phyloP scores from a whole-genome alignment of 1,284 basidiomycete species.

The Pseudozyma sp. region DNA sequence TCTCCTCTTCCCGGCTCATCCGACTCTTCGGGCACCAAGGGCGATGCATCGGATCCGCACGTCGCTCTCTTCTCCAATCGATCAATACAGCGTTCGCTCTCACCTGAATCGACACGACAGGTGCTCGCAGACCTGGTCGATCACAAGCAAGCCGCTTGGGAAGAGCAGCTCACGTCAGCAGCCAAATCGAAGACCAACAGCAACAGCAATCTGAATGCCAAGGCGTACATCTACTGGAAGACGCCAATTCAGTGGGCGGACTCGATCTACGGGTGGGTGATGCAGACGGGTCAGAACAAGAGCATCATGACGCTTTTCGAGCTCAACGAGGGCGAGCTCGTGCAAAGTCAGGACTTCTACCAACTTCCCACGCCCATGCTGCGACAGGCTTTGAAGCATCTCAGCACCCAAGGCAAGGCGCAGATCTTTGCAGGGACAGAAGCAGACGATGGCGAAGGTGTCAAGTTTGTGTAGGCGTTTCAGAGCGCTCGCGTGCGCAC shows the following conservation, averaged over 20 bases:
- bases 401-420: slow-evolving; percentile 72
- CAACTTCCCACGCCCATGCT: slow-evolving; percentile 70
- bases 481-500: not conserved
- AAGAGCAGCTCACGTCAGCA: slow-evolving; percentile 24
- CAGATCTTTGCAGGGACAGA: slow-evolving; percentile 71
- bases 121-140: slow-evolving; percentile 55
- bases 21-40: not conserved
- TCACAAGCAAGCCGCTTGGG: slow-evolving; percentile 45
- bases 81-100: slow-evolving; percentile 41
- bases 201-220: not conserved
- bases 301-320: slow-evolving; percentile 74
- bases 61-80: slow-evolving; percentile 32
- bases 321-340: slow-evolving; percentile 72
- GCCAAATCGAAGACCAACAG: slow-evolving; percentile 47
- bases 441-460: slow-evolving; percentile 70
- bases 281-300: slow-evolving; percentile 71
- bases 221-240: slow-evolving; percentile 72
- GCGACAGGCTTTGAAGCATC: slow-evolving; percentile 70
- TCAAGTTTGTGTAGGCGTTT: slow-evolving; percentile 70
- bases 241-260: slow-evolving; percentile 73
- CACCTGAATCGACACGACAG: slow-evolving; percentile 37
- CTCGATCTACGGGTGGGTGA: slow-evolving; percentile 72
- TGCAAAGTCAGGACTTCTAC: slow-evolving; percentile 70
- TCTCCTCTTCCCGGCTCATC: slow-evolving; percentile 56
- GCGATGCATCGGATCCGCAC: slow-evolving; percentile 20